These are phyloP conservation scores for Kwoniella sp. DNA, from an alignment of 768 basidiomycete species.

Conservation along the genomic window DNA sequence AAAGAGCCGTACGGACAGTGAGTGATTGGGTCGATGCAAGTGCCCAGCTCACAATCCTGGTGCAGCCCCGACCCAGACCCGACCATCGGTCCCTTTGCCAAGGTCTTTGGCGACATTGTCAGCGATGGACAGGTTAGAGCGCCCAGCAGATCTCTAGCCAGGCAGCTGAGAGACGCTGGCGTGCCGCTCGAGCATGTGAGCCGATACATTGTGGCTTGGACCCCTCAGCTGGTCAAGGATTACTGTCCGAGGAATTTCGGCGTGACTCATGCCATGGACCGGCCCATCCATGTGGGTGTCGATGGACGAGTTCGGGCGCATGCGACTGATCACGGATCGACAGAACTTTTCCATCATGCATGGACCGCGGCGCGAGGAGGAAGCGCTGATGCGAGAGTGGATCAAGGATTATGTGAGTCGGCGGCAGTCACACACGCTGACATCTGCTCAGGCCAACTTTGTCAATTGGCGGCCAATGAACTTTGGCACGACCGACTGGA, in stretches of 20 bases:
- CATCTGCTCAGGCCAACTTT: conserved; percentile 3
- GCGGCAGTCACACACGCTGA: not conserved
- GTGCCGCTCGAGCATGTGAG: conserved; percentile 10
- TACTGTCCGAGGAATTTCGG: conserved; percentile 8
- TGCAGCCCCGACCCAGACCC: conserved; percentile 9
- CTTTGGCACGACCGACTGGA: conserved; percentile 7
- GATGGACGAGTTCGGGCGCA: not conserved
- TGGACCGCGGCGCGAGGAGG: conserved; percentile 3
- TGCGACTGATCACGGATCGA: not conserved
- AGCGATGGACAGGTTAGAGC: conserved; percentile 20
- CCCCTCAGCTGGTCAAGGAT: conserved; percentile 6
- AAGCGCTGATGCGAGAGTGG: conserved; percentile 9
- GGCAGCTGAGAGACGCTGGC: conserved; percentile 8
- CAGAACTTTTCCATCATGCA: conserved; percentile 13
- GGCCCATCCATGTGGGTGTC: conserved; percentile 7
- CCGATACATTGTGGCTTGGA: conserved; percentile 16
- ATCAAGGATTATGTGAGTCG: conserved; percentile 13
- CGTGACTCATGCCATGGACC: conserved; percentile 11
- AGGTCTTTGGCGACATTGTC: conserved; percentile 14
- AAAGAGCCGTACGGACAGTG: conserved; percentile 14
- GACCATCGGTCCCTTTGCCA: conserved; percentile 6
- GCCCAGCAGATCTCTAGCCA: conserved; percentile 9
- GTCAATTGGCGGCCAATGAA: conserved; percentile 7
- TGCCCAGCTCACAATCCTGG: no score
- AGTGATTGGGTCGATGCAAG: conserved; percentile 1